Evolutionary conservation across 2,329 filamentous ascomycete species (phyloP).

Genomic region (Ceratocystis albifundus): DNA sequence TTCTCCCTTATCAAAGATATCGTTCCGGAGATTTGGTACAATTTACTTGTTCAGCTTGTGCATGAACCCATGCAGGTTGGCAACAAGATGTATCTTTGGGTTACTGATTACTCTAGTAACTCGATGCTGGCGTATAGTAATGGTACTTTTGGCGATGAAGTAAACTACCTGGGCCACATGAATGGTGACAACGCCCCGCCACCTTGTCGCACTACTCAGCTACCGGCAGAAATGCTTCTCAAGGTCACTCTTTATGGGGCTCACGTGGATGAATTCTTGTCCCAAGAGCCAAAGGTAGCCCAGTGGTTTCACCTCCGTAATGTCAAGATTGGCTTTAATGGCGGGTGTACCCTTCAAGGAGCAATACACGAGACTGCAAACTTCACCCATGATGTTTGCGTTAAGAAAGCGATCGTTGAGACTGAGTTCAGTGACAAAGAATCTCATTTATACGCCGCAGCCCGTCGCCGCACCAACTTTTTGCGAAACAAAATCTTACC

Average conservation of each 20-base stretch:
- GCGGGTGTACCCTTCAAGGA: background rate
- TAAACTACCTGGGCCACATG: slow-evolving; percentile 1
- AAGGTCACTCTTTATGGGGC: slow-evolving; percentile 24
- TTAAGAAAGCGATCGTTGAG: background rate
- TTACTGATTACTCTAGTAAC: slow-evolving; percentile 77
- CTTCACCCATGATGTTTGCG: background rate
- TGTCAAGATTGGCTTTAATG: background rate
- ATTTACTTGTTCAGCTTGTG: slow-evolving; percentile 63
- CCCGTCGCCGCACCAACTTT: background rate
- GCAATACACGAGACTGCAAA: background rate
- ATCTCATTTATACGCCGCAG: background rate
- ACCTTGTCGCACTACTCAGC: background rate
- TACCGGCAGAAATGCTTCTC: slow-evolving; percentile 28
- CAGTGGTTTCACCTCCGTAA: slow-evolving; percentile 18
- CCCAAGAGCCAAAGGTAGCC: background rate
- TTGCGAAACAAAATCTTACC: background rate
- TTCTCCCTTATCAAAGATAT: slow-evolving; percentile 47
- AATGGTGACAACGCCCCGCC: background rate
- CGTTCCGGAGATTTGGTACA: slow-evolving; percentile 44
- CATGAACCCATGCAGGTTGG: slow-evolving; percentile 35
- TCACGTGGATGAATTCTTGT: slow-evolving; percentile 2
- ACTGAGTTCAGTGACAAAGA: background rate
- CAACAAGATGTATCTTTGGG: slow-evolving; percentile 51
- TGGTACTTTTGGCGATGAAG: slow-evolving; percentile 26
- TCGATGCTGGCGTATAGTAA: slow-evolving; percentile 24